Evolutionary conservation across 495 filamentous ascomycete species (phyloP).

Genomic region (Platismatia glauca): DNA sequence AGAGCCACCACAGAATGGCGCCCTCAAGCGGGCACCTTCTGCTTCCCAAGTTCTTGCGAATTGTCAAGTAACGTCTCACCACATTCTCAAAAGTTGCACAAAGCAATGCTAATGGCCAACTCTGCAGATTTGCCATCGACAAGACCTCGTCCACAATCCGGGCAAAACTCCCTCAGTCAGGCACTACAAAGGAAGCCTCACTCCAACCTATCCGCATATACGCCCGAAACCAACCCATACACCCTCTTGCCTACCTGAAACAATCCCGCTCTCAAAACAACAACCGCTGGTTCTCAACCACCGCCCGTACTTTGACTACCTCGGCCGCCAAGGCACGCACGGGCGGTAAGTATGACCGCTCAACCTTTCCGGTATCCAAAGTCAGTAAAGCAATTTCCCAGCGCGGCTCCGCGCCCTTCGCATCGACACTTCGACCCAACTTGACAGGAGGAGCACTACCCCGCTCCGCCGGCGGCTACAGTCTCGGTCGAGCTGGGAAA

Average conservation of each 20-base stretch:
- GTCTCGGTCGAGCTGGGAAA: slow-evolving; percentile 54
- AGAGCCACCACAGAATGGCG: slow-evolving; percentile 51
- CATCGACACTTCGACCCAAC: slow-evolving; percentile 82
- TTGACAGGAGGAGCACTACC: slow-evolving; percentile 80
- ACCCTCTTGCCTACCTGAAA: slow-evolving; percentile 51
- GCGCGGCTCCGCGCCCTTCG: slow-evolving; percentile 72
- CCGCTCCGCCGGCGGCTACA: slow-evolving; percentile 80
- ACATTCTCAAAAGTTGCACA: background rate
- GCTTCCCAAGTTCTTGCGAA: slow-evolving; percentile 61
- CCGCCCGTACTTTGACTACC: slow-evolving; percentile 51
- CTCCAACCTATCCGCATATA: slow-evolving; percentile 44
- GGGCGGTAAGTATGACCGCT: slow-evolving; percentile 49
- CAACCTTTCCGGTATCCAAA: slow-evolving; percentile 55
- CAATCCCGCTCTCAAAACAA: slow-evolving; percentile 62
- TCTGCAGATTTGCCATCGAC: slow-evolving; percentile 55
- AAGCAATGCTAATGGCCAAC: slow-evolving; percentile 11
- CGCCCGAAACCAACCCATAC: slow-evolving; percentile 44
- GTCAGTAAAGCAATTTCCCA: slow-evolving; percentile 58
- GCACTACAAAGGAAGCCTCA: slow-evolving; percentile 31
- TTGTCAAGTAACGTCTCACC: slow-evolving; percentile 43
- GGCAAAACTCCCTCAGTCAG: slow-evolving; percentile 48
- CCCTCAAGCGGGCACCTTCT: slow-evolving; percentile 59
- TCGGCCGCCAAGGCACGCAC: slow-evolving; percentile 37
- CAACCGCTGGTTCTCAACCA: slow-evolving; percentile 62
- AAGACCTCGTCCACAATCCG: slow-evolving; percentile 54